Evolutionary conservation across 2,329 filamentous ascomycete species (phyloP), one percentile per base, ranked within the genome.

Genomic region (Aspergillus candidus): DNA sequence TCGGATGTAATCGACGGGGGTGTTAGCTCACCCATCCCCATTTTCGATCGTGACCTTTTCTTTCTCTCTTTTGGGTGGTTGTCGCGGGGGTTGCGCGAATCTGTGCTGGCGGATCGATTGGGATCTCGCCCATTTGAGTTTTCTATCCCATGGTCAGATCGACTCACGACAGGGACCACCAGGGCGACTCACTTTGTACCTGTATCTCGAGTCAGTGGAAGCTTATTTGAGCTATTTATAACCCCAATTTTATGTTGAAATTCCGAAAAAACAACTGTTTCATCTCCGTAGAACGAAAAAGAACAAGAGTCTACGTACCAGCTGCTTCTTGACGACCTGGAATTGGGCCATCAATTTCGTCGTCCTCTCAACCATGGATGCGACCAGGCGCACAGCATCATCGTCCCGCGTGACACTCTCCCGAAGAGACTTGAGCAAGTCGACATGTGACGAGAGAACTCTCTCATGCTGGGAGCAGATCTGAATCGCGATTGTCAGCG

Each of bases 401-500:
- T 50, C 48, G 27, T 63, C 56, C 8, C 52, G 44, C 4, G 51
- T 47, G 8, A 62, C 50, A 35, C 67, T 61, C 6, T 50, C 48
- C 38, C 61, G 59, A 2, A 71, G 55, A 46, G 61, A 56, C 12
- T 62, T 54, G 7, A 71, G 53, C 51, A 71, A 61, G 36, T 63
- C 55, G 2, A 69, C 44, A 47, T 73, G 70, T 3, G 61, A 65
- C 30, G 59, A 55, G 3, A 72, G 54, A 22, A 69, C 50, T 2
- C 52, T 60, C n/a, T 70, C 64, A 49, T 72, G 69, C 32, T 64
- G 66, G 11, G 59, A 51, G 43, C 68, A 68, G 15, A 71, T 53
- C 68, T 71, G 38, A 15, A 46, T 15, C 5, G 31, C 11, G 4
- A 34, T 22, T 8, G 13, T 13, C 12, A 31, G 13, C 32, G n/a